Evolutionary conservation across 2,329 filamentous ascomycete genomes (phyloP), one percentile per base, ranked within the genome.

Genomic region (Pseudogymnoascus sp.): DNA sequence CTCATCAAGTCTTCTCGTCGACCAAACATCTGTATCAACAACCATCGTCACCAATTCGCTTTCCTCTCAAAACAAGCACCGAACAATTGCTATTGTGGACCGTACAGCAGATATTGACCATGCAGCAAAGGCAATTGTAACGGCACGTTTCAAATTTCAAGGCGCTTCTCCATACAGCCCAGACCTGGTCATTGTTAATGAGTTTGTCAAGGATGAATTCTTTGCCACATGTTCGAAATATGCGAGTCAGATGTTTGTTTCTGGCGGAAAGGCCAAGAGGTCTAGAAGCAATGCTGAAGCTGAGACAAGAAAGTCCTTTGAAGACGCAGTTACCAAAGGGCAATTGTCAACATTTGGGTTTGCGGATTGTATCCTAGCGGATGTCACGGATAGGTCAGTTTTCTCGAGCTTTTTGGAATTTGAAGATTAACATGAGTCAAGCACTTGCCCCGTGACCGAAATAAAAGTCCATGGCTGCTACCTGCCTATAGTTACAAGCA

Each of bases 181-280:
- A 0, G 85, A 88, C 68, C 31, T 87, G 0, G 81, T 88, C 0
- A 73, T 88, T 0, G 85, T 89, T 14, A 86, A 88, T 65, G 85
- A 88, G 67, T 88, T 81, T 65, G 76, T 79, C 3, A 82, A 83
- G 74, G 77, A 81, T 63, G 76, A 78, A 0, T 86, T 88, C 67
- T 71, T 85, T 0, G 77, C 81, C 54, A 79, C 80, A 0, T 77
- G 80, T 4, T 71, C 80, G 13, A 73, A 75, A 43, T 76, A 79
- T 31, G 71, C 73, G 6, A 72, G 71, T 23, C 65, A 71, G 37
- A 67, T 19, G 37, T 68, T 74, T 43, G 68, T 71, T 41, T 16
- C 37, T 19, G 37, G 37, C 37, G 37, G n/a, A 10, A 41, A 41
- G 8, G 14, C 62, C 6, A 21, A n/a, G 25, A 37, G 51, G n/a